Conservation (phyloP, 352 stramenopile species). For the Globisporangium paroecandrum region DNA sequence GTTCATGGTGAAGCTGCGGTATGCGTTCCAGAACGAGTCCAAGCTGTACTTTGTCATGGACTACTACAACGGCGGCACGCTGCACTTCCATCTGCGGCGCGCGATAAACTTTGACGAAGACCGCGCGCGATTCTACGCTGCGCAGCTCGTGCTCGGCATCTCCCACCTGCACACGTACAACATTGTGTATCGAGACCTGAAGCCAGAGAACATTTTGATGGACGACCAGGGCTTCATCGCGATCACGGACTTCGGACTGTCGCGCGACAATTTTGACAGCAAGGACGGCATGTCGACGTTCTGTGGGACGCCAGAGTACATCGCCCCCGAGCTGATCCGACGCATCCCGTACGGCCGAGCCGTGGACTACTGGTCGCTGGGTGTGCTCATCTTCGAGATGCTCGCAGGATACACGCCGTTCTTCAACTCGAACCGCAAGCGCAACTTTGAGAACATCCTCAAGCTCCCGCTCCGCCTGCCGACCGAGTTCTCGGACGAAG, state of each 20-base stretch:
- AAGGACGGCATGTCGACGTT: slow-evolving; percentile 81
- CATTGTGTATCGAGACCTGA: slow-evolving; percentile 85
- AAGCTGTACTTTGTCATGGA: slow-evolving; percentile 90
- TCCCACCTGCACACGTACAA: slow-evolving; percentile 83
- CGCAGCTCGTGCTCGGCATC: slow-evolving; percentile 77
- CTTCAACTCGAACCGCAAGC: slow-evolving; percentile 71
- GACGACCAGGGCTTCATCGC: slow-evolving; percentile 82
- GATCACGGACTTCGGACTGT: slow-evolving; percentile 88
- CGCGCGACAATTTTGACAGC: slow-evolving; percentile 70
- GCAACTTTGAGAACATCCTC: slow-evolving; percentile 88
- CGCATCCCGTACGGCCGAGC: slow-evolving; percentile 68
- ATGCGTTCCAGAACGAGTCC: slow-evolving; percentile 81
- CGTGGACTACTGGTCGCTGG: slow-evolving; percentile 89
- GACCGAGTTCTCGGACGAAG: slow-evolving; percentile 72
- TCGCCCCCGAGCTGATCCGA: slow-evolving; percentile 86
- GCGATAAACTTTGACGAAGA: slow-evolving; percentile 69
- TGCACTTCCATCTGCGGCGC: slow-evolving; percentile 78
- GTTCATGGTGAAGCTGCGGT: slow-evolving; percentile 84
- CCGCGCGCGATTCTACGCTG: slow-evolving; percentile 72
- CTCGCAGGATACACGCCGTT: slow-evolving; percentile 76
- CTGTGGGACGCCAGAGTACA: slow-evolving; percentile 93
- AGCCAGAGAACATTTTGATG: slow-evolving; percentile 86
- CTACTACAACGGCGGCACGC: slow-evolving; percentile 83
- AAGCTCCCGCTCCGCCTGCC: slow-evolving; percentile 71
- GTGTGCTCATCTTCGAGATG: slow-evolving; percentile 86